A percentile compares a stretch with the other conserved stretches of the same genome.
Conservation (phyloP, 495 filamentous ascomycete genomes). For the Hypoxylon fuscum region DNA sequence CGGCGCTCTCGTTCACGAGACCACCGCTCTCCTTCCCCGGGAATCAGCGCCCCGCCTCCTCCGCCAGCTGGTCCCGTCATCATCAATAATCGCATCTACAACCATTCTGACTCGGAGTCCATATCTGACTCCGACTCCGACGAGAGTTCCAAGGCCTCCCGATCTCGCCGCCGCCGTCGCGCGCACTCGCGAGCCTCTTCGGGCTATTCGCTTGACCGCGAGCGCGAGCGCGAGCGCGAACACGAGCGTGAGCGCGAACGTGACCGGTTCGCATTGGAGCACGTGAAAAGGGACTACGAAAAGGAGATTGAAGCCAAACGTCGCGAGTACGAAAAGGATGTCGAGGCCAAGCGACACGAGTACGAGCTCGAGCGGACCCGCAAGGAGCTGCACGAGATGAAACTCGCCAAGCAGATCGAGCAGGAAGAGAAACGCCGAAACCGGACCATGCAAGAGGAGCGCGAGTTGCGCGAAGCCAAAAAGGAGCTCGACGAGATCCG, state of each 20-base stretch:
- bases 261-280: constrained; percentile 34
- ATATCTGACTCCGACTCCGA: constrained; percentile 44
- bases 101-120: constrained; percentile 50
- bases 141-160: constrained; percentile 24
- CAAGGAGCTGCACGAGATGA: constrained; percentile 47
- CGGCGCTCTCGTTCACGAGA: constrained; percentile 53
- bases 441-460: constrained; percentile 52
- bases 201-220: constrained; percentile 27
- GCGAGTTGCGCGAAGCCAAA: constrained; percentile 52
- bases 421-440: constrained; percentile 57
- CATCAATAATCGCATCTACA: constrained; percentile 60
- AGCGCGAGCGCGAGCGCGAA: not conserved
- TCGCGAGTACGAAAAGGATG: constrained; percentile 30
- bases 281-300: constrained; percentile 39
- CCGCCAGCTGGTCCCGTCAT: constrained; percentile 53
- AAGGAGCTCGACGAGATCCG: constrained; percentile 56
- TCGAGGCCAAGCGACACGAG: constrained; percentile 38
- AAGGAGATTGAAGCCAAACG: constrained; percentile 37
- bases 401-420: constrained; percentile 44
- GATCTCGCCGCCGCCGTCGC: constrained; percentile 33
- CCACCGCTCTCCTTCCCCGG: constrained; percentile 48
- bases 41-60: constrained; percentile 25
- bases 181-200: constrained; percentile 39
- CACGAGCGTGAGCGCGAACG: constrained; percentile 23
- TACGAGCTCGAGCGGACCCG: constrained; percentile 46